Base-by-base conservation (phyloP, 192 early-diverging fungal species). In the Phlyctochytrium bullatum region DNA sequence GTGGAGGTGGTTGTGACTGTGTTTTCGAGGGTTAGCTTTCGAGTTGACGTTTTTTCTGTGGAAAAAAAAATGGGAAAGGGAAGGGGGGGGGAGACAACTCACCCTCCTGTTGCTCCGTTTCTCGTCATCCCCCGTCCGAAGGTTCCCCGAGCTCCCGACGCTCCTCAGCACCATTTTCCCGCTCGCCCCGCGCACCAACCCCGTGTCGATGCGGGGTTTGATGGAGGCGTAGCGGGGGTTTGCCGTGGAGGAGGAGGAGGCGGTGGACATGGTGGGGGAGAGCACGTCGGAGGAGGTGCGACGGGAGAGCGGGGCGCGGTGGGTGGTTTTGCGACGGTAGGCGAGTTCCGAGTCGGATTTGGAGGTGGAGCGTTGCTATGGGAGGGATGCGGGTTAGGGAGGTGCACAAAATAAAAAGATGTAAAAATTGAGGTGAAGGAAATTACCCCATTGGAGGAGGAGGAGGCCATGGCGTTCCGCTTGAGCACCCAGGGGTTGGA, bases 261-360 rank as follows among this genome's bases (percentile, higher is more conserved):
- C 12, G 4, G 54, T 57, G 20, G 54, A 14, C 54, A 28, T 57
- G 54, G 25, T 57, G 20, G 27, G 6, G 54, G 54, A 20, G 20
- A 20, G 40, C 40, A 47, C 25, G 54, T 25, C 6, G 27, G 6
- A 25, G 54, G 54, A n/a, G n/a, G n/a, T n/a, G n/a, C n/a, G n/a
- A n/a, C n/a, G n/a, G n/a, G n/a, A n/a, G n/a, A n/a, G n/a, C n/a
- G n/a, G n/a, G n/a, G n/a, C n/a, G n/a, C n/a, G n/a, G n/a, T n/a
- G n/a, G n/a, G n/a, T n/a, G n/a, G n/a, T n/a, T n/a, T n/a, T n/a
- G n/a, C 54, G 54, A 25, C 54, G 54, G 54, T 14, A 20, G 12
- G 54, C 12, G 27, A 57, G 54, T 25, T 57, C 54, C 14, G 54
- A 57, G 27, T 57, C 54, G 54, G 12, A 20, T 57, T 57, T 57